Base-by-base conservation (phyloP, 148 eudicot genomes). In the Chenopodium suecicum region DNA sequence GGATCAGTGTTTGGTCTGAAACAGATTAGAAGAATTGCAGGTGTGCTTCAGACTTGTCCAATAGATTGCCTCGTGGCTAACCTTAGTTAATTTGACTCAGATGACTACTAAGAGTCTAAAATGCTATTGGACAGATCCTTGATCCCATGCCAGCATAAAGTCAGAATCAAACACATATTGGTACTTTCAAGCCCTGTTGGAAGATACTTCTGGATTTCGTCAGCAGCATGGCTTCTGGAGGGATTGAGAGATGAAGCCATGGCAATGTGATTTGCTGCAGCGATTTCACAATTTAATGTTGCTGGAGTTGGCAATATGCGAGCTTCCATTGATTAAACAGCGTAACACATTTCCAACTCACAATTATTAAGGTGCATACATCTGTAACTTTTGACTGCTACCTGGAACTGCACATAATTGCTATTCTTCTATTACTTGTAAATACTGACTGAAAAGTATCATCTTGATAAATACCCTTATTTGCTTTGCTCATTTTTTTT, bases 1-100 rank as follows among this genome's bases (percentile, higher is more conserved):
- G 97, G 98, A 87, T 82, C 86, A 86, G 80, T 72, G 78, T 94
- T 73, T 88, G 87, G 92, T 86, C 95, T n/a, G 90, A 90, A 65
- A 70, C 76, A 75, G 86, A 84, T 32, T 84, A 81, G 82, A 41
- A 22, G 32, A 70, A 75, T 70, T 62, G 56, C 70, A n/a, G 64
- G 1, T 41, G 34, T 65, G 79, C 25, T 72, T 47, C 67, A 70
- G 32, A 23, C 29, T 32, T 37, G 23, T 37, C 78, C 56, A n/a
- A 20, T n/a, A 56, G 73, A 66, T 73, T 25, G 29, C 79, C 54
- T 81, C 6, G 47, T 63, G 41, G 81, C 50, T 54, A 75, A 77
- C 82, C 63, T 77, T 56, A 46, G 41, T 52, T n/a, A 11, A 27
- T 84, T 70, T 47, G 75, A 60, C 32, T 73, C 79, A 4, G 47